These are phyloP conservation scores for Capsicum rhomboideum DNA, from an alignment of 257 asterid species.

Conservation along the genomic window DNA sequence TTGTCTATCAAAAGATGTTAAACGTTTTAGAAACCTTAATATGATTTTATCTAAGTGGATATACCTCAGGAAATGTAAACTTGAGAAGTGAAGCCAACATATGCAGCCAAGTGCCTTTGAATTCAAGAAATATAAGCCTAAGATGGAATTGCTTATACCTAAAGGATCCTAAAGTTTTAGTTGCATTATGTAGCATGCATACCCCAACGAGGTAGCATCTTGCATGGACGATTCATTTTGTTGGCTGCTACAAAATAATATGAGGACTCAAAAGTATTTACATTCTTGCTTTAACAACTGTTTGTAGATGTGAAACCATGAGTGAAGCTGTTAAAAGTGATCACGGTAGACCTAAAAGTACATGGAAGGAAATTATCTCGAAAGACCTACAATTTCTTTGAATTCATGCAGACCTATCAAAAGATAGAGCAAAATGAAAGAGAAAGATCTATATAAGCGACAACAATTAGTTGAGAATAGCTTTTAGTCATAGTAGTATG, in stretches of 20 bases:
- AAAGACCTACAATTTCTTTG: background rate
- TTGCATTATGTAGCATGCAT: background rate
- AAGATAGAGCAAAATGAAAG: background rate
- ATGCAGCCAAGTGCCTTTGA: background rate
- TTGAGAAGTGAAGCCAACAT: background rate
- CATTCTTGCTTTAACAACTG: background rate
- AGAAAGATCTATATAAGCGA: background rate
- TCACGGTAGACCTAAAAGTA: background rate
- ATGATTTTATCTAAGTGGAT: background rate
- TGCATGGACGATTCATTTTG: background rate
- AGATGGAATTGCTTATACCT: background rate
- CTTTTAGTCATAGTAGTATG: background rate
- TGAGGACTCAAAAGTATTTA: background rate
- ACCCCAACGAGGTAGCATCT: background rate
- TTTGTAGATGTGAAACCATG: background rate
- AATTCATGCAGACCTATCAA: background rate
- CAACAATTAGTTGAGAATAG: background rate
- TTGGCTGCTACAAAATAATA: background rate
- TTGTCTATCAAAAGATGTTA: background rate
- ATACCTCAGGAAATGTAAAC: background rate
- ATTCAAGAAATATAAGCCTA: background rate
- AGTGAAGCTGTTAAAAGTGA: background rate
- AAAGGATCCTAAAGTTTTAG: background rate
- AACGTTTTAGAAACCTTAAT: background rate
- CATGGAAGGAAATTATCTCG: background rate